Conservation (phyloP, 2,329 filamentous ascomycete species). For the Lecanosticta acicola region DNA sequence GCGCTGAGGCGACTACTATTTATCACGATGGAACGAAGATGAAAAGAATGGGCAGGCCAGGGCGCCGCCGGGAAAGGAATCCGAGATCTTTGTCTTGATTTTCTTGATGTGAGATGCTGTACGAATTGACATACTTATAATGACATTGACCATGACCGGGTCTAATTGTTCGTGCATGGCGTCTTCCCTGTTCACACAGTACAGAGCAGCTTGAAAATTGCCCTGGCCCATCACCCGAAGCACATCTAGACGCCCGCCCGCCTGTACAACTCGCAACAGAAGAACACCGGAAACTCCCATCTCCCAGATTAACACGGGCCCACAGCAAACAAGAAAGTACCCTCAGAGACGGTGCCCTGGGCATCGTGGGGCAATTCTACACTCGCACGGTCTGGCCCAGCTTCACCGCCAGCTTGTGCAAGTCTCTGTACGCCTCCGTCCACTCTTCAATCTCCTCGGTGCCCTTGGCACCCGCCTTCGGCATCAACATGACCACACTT, state of each 20-base stretch:
- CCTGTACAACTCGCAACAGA: too few relatives aligned
- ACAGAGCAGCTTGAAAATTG: not conserved
- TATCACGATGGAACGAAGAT: not conserved
- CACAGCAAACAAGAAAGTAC: not conserved
- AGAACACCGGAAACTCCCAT: too few relatives aligned
- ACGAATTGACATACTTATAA: too few relatives aligned
- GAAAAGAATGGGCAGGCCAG: not conserved
- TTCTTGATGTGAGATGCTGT: not conserved
- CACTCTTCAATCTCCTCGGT: slow-evolving; percentile 50
- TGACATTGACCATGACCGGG: too few relatives aligned
- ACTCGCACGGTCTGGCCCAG: slow-evolving; percentile 54
- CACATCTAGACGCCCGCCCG: too few relatives aligned
- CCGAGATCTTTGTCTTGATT: too few relatives aligned
- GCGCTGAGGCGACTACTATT: not conserved
- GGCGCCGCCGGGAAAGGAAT: not conserved
- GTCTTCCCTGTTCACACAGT: not conserved
- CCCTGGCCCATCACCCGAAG: too few relatives aligned
- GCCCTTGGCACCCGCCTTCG: slow-evolving; percentile 45
- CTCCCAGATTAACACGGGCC: too few relatives aligned
- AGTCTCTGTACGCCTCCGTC: slow-evolving; percentile 54
- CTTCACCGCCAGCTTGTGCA: slow-evolving; percentile 56
- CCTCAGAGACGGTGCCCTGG: too few relatives aligned
- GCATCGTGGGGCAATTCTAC: too few relatives aligned
- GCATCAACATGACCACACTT: slow-evolving; percentile 80
- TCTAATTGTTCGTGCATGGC: not conserved